Base-by-base conservation (phyloP, 2,329 filamentous ascomycete species). In the Coccinonectria pachysandricola region DNA sequence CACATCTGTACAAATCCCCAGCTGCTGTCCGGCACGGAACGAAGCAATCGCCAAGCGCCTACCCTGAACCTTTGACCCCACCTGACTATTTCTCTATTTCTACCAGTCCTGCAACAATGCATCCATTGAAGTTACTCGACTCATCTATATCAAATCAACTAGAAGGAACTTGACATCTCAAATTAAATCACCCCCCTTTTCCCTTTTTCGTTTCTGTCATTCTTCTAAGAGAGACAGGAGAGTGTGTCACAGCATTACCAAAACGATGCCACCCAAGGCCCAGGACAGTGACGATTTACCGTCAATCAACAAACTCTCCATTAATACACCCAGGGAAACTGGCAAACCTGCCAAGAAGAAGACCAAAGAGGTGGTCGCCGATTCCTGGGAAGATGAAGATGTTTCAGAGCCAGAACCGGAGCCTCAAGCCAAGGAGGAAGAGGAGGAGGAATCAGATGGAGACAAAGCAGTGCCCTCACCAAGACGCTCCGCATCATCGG, bases 341-440 rank as follows among this genome's bases (percentile, higher is more conserved):
- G 21, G 23, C 28, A 32, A 42, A 31, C 12, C 33, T 7, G 14
- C 43, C 29, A 52, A 54, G 30, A 50, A 52, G 27, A 40, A 49
- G 27, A 36, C 36, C 8, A 43, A 45, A 18, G 29, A 46, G 20
- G 39, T 39, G 15, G 48, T 64, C 1, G 49, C 43, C 5, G 62
- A 65, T 22, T 63, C 62, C 2, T 65, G 62, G 62, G 62, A 65
- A 15, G 62, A 91, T 43, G 81, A 81, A 30, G 64, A 68, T 16
- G 54, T 64, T 17, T 64, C 62, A 6, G 54, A 54, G 10, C 57
- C 63, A 8, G 61, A 62, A 30, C 45, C 49, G 12, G 51, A 50
- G 15, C 46, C 50, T 12, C 47, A 50, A 19, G 45, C 49, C 22
- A 31, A 42, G 21, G 43, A 48, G 13, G 36, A 49, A 4, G 39